Conservation (phyloP, 805 yeast genomes). For the Kluyveromyces nonfermentans region DNA sequence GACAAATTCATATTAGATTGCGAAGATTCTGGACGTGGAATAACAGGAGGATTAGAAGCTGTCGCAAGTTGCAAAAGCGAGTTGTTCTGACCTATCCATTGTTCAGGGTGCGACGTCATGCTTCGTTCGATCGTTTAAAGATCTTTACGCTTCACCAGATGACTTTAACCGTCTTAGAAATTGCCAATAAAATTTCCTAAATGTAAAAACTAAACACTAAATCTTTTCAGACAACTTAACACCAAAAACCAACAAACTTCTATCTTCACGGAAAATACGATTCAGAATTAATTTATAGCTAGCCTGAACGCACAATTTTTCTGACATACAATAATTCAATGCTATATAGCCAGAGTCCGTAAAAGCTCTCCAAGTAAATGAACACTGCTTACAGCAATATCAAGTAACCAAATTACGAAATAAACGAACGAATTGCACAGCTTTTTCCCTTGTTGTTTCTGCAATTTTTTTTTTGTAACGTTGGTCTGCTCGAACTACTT, state of each 20-base stretch:
- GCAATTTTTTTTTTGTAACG: background rate
- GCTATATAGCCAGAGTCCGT: background rate
- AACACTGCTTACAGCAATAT: background rate
- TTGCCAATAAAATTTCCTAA: background rate
- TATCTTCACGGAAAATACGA: background rate
- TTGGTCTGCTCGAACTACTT: background rate
- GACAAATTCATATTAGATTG: slow-evolving; percentile 2
- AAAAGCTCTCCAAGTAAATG: background rate
- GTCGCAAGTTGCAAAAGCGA: slow-evolving; percentile 2
- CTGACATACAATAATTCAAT: background rate
- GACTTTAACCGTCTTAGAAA: background rate
- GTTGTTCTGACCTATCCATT: slow-evolving; percentile 2
- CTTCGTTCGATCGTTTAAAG: background rate
- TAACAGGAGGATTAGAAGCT: slow-evolving; percentile 1
- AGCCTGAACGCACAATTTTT: background rate
- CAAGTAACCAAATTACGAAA: background rate
- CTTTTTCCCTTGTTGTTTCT: background rate
- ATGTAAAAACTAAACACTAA: background rate
- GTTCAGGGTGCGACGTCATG: slow-evolving; percentile 2
- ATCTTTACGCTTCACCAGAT: background rate
- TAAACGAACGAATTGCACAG: background rate
- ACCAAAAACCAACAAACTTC: background rate
- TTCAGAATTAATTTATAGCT: background rate
- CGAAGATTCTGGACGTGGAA: slow-evolving; percentile 3
- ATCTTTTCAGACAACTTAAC: background rate